These are phyloP conservation scores for Saccharomyces hybrid DNA, from an alignment of 1,139 yeast species.

Conservation along the genomic window DNA sequence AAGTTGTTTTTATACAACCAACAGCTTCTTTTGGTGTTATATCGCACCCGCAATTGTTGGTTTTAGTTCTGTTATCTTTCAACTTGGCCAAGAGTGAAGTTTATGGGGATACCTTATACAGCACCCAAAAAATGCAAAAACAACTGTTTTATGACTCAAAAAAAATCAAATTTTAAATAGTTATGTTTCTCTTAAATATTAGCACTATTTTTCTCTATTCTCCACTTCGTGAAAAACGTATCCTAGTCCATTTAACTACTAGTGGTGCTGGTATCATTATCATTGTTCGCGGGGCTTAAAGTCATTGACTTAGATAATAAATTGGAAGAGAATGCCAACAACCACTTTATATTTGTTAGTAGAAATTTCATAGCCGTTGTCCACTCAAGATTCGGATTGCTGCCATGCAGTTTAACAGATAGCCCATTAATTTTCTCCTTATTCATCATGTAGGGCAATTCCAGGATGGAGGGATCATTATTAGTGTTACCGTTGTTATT, in stretches of 20 bases:
- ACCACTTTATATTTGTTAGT: slow-evolving; percentile 50
- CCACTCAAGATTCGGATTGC: slow-evolving; percentile 70
- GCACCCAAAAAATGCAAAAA: not conserved
- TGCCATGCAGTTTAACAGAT: slow-evolving; percentile 61
- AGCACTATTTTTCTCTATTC: not conserved
- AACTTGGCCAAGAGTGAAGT: not conserved
- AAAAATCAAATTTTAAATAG: not conserved
- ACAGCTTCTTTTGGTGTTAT: not conserved
- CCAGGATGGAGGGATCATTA: slow-evolving; percentile 21
- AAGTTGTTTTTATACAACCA: not conserved
- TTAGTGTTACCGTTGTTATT: not conserved
- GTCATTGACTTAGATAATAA: slow-evolving; percentile 6
- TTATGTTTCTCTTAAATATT: not conserved
- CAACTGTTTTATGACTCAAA: not conserved
- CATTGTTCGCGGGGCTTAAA: not conserved
- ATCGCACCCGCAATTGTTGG: not conserved
- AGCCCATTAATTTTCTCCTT: slow-evolving; percentile 72
- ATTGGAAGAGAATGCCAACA: slow-evolving; percentile 33
- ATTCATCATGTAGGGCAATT: slow-evolving; percentile 59
- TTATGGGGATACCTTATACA: not conserved
- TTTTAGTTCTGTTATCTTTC: not conserved
- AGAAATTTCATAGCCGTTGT: slow-evolving; percentile 80
- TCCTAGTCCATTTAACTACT: not conserved
- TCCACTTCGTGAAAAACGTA: not conserved
- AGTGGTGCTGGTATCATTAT: not conserved